Conservation (phyloP, 2,329 filamentous ascomycete species). For the Botrytis paeoniae region DNA sequence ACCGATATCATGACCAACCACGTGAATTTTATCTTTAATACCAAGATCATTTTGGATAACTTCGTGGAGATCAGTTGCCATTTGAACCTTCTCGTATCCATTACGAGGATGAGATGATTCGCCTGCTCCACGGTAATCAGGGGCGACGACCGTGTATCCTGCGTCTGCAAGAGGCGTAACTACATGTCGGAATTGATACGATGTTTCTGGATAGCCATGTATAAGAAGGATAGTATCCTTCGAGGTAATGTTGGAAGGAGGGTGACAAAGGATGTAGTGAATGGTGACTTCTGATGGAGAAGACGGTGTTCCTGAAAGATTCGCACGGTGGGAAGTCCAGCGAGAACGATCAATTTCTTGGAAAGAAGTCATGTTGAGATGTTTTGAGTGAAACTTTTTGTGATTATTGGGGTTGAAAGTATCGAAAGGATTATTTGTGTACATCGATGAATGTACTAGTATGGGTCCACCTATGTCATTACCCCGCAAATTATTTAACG, state of each 20-base stretch:
- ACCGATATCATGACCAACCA: neutral
- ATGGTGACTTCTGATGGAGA: neutral
- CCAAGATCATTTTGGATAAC: neutral
- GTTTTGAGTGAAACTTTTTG: neutral
- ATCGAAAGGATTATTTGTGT: neutral
- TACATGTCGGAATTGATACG: neutral
- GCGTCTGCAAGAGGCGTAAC: neutral
- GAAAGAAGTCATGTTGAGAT: neutral
- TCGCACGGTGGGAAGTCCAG: neutral
- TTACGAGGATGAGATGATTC: neutral
- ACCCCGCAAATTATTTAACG: neutral
- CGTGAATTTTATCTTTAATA: neutral
- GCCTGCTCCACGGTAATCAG: neutral
- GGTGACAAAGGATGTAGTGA: neutral
- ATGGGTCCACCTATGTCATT: neutral
- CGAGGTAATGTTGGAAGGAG: neutral
- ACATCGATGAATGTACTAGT: neutral
- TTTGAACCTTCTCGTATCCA: neutral
- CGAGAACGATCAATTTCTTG: neutral
- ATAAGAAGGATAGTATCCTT: neutral
- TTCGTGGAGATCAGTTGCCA: neutral
- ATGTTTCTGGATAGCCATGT: neutral
- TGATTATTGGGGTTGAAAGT: neutral
- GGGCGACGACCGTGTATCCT: neutral
- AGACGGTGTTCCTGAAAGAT: neutral